These are phyloP conservation scores for Opeltia flavorubescens DNA, from an alignment of 495 filamentous ascomycete genomes.

Conservation along the genomic window DNA sequence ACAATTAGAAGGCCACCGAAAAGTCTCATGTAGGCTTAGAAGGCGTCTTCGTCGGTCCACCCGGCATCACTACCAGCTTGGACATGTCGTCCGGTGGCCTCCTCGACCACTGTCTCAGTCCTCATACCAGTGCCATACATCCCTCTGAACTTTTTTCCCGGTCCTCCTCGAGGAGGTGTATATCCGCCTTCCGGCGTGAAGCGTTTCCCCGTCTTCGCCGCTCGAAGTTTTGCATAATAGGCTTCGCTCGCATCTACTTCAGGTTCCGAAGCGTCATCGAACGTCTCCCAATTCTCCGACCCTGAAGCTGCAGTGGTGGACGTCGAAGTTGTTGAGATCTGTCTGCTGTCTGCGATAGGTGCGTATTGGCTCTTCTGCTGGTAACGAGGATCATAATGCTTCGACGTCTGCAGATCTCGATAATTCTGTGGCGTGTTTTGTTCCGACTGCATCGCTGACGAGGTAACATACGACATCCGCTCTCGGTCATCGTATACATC, in stretches of 20 bases:
- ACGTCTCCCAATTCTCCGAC: conserved; percentile 94
- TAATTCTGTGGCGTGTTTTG: conserved; percentile 12
- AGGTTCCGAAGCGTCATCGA: conserved; percentile 61
- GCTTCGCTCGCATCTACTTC: conserved; percentile 59
- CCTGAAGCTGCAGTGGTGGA: conserved; percentile 52
- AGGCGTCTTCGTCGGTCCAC: conserved; percentile 34
- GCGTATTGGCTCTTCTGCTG: conserved; percentile 29
- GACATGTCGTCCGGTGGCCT: conserved; percentile 25
- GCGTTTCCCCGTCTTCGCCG: conserved; percentile 44
- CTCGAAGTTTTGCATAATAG: conserved; percentile 63
- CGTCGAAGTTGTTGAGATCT: conserved; percentile 58
- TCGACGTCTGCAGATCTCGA: conserved; percentile 16
- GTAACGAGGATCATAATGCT: conserved; percentile 18
- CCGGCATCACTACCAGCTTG: conserved; percentile 33
- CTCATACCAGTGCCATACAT: conserved; percentile 34
- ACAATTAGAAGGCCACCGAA: background rate
- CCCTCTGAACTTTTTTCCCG: conserved; percentile 39
- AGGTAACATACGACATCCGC: conserved; percentile 35
- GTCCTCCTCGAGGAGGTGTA: conserved; percentile 26
- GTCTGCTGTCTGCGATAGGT: conserved; percentile 39
- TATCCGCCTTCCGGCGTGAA: conserved; percentile 44
- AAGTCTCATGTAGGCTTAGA: conserved; percentile 3
- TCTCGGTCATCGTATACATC: conserved; percentile 69
- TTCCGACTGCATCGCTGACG: conserved; percentile 22
- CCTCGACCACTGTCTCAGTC: conserved; percentile 17